These are phyloP conservation scores for Aspergillus olivimuriae DNA, from an alignment of 495 filamentous ascomycete species.

Conservation along the genomic window DNA sequence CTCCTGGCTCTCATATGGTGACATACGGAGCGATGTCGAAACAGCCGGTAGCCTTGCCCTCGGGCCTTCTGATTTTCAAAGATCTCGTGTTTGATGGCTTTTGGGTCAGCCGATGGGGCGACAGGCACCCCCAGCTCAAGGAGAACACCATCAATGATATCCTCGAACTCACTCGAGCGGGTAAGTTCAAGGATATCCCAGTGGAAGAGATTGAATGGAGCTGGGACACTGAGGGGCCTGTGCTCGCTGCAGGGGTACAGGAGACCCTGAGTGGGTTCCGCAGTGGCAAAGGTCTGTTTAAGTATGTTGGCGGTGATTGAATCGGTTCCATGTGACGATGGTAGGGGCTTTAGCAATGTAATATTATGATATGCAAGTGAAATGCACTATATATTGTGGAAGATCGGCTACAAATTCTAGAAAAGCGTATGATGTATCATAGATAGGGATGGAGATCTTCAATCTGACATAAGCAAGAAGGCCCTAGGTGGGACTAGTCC, in stretches of 20 bases:
- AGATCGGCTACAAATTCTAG: too few relatives aligned
- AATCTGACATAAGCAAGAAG: too few relatives aligned
- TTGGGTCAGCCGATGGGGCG: conserved; percentile 88
- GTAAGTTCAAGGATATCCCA: conserved; percentile 77
- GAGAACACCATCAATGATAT: conserved; percentile 75
- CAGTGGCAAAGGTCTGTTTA: conserved; percentile 83
- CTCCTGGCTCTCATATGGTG: conserved; percentile 64
- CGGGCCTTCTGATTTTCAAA: conserved; percentile 83
- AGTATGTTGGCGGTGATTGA: conserved; percentile 54
- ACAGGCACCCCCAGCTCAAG: conserved; percentile 67
- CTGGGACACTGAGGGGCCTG: conserved; percentile 63
- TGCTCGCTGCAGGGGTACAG: conserved; percentile 58
- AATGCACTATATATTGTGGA: too few relatives aligned
- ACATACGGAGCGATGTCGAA: conserved; percentile 95
- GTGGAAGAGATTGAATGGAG: conserved; percentile 73
- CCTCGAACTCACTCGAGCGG: conserved; percentile 61
- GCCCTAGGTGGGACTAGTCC: too few relatives aligned
- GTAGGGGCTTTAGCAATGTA: too few relatives aligned
- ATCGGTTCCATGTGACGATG: too few relatives aligned
- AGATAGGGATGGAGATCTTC: too few relatives aligned
- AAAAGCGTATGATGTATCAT: too few relatives aligned
- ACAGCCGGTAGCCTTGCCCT: conserved; percentile 71
- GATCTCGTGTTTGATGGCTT: conserved; percentile 82
- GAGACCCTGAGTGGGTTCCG: conserved; percentile 74
- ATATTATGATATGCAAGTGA: too few relatives aligned